Conservation (phyloP, 1,139 yeast genomes). For the Yamadazyma dushanensis region DNA sequence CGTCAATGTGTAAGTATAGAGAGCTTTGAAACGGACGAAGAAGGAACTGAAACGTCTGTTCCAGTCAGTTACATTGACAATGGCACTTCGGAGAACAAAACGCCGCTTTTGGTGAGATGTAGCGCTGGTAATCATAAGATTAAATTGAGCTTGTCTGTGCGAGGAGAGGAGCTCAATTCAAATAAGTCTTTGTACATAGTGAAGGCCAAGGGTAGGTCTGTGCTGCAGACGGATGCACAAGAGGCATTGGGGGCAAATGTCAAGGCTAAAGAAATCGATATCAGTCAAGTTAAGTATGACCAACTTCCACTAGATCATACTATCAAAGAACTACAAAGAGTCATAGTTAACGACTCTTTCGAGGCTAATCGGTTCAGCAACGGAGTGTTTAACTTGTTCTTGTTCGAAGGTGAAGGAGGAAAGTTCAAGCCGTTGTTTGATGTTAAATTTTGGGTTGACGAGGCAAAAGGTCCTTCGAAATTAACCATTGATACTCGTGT, state of each 20-base stretch:
- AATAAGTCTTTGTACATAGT: slow-evolving; percentile 28
- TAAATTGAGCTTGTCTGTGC: slow-evolving; percentile 29
- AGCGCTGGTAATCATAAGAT: slow-evolving; percentile 23
- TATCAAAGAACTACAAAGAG: slow-evolving; percentile 21
- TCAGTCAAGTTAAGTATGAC: slow-evolving; percentile 29
- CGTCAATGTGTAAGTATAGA: slow-evolving; percentile 18
- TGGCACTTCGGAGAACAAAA: slow-evolving; percentile 8
- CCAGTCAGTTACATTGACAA: slow-evolving; percentile 28
- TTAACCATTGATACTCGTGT: background rate
- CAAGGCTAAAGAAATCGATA: slow-evolving; percentile 17
- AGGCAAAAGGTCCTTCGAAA: slow-evolving; percentile 1
- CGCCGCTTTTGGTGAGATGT: slow-evolving; percentile 32
- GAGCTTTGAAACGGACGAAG: slow-evolving; percentile 12
- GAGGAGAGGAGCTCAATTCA: slow-evolving; percentile 8
- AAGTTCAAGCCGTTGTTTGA: slow-evolving; percentile 25
- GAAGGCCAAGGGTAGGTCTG: slow-evolving; percentile 20
- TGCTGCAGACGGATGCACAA: slow-evolving; percentile 13
- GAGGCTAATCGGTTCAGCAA: slow-evolving; percentile 19
- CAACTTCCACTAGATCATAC: slow-evolving; percentile 28
- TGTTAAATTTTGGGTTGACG: slow-evolving; percentile 33
- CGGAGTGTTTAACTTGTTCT: slow-evolving; percentile 25
- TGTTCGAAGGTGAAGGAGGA: slow-evolving; percentile 29
- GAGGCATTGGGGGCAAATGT: slow-evolving; percentile 5
- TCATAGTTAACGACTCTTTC: slow-evolving; percentile 34
- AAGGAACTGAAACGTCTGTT: slow-evolving; percentile 11